phyloP scores from a whole-genome alignment of 306 rosid species.

The Rosa persica region DNA sequence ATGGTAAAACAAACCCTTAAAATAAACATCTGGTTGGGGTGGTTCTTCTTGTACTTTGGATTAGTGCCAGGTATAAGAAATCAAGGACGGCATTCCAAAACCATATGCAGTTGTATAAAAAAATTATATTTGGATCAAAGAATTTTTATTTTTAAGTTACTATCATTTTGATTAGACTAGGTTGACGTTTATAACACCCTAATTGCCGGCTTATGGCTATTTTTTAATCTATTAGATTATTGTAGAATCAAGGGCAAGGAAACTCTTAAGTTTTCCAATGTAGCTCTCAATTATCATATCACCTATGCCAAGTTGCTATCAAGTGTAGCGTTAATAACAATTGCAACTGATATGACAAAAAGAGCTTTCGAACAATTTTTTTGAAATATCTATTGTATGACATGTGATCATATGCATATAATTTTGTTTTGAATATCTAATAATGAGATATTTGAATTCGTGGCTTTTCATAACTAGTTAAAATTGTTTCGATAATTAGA shows the following conservation, averaged over 20 bases:
- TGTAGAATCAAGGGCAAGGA: neutral
- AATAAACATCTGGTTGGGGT: neutral
- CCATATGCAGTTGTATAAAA: neutral
- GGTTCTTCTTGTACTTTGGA: constrained; percentile 7
- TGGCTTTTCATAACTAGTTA: too few species aligned
- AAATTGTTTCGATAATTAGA: too few species aligned
- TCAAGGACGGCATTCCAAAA: constrained; percentile 15
- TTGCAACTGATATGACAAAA: too few species aligned
- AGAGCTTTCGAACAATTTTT: too few species aligned
- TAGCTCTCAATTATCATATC: neutral
- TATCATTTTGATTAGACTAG: neutral
- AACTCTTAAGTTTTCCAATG: neutral
- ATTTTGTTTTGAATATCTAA: too few species aligned
- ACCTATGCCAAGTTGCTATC: neutral
- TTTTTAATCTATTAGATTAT: neutral
- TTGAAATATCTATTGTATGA: too few species aligned
- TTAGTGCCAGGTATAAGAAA: neutral
- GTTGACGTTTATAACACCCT: neutral
- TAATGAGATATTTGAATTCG: too few species aligned
- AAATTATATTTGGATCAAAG: neutral
- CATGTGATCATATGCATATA: too few species aligned
- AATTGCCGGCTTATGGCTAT: neutral
- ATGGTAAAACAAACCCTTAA: neutral
- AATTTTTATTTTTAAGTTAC: neutral
- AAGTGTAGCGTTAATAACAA: neutral